These are phyloP conservation scores for Kodamaea neixiangensis DNA, from an alignment of 805 yeast species.

Conservation along the genomic window DNA sequence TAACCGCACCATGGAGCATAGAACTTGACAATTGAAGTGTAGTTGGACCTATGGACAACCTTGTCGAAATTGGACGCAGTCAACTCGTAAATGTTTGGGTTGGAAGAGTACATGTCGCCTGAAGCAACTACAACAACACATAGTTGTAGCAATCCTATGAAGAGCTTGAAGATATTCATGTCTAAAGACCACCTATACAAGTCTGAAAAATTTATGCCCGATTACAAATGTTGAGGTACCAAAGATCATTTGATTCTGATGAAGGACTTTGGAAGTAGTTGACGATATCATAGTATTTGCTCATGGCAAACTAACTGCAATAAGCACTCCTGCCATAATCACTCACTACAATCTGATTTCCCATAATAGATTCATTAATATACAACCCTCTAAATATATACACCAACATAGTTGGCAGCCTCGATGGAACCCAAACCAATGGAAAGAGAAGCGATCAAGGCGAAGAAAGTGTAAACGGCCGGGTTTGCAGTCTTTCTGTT, in stretches of 20 bases:
- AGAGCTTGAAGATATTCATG: constrained; percentile 8
- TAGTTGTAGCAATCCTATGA: constrained; percentile 5
- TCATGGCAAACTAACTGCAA: too few relatives aligned
- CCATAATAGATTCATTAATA: neutral
- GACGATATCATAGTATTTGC: too few relatives aligned
- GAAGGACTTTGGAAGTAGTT: too few relatives aligned
- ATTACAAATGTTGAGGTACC: neutral
- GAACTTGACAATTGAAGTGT: constrained; percentile 82
- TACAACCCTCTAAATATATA: constrained; percentile 33
- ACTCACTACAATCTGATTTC: neutral
- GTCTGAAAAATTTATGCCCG: neutral
- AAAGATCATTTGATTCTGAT: too few relatives aligned
- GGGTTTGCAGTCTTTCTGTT: constrained; percentile 28
- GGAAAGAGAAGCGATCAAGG: constrained; percentile 37
- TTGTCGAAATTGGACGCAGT: constrained; percentile 60
- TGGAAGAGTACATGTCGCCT: constrained; percentile 40
- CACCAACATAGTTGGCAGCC: constrained; percentile 45
- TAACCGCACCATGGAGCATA: constrained; percentile 99
- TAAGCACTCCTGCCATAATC: too few relatives aligned
- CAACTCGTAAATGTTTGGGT: constrained; percentile 55
- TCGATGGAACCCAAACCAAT: constrained; percentile 40
- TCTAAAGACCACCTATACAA: neutral
- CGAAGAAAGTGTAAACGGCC: constrained; percentile 26
- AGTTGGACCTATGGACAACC: constrained; percentile 67
- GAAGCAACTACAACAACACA: constrained; percentile 12